A percentile compares a stretch with the other conserved stretches of the same genome.
Conservation (phyloP, 768 basidiomycete species). For the Hebeloma cylindrosporum region DNA sequence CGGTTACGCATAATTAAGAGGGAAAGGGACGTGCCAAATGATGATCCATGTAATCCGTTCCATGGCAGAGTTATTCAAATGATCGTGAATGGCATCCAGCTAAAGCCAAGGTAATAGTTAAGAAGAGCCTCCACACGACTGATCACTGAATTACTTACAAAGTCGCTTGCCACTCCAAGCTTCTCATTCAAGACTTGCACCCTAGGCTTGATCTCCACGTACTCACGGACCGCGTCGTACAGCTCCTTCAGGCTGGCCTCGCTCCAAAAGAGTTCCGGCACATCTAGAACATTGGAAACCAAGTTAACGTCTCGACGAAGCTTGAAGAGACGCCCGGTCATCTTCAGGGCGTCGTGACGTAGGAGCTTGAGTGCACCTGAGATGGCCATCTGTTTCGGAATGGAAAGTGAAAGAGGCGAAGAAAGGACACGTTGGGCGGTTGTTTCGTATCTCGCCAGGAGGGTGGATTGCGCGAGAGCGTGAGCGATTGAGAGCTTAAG, state of each 20-base stretch:
- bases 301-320: constrained; percentile 87
- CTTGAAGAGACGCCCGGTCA: constrained; percentile 86
- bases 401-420: constrained; percentile 71
- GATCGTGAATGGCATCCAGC: constrained; percentile 92
- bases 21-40: constrained; percentile 41
- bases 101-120: constrained; percentile 32
- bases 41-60: constrained; percentile 75
- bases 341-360: constrained; percentile 79
- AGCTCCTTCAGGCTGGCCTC: constrained; percentile 87
- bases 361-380: constrained; percentile 76
- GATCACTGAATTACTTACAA: constrained; percentile 54
- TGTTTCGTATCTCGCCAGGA: constrained; percentile 85
- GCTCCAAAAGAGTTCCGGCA: constrained; percentile 93
- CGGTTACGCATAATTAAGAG: constrained; percentile 14
- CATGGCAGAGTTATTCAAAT: constrained; percentile 88
- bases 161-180: constrained; percentile 81
- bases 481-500: constrained; percentile 93
- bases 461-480: constrained; percentile 91
- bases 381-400: constrained; percentile 79
- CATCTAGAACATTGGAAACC: constrained; percentile 90
- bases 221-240: constrained; percentile 91
- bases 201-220: constrained; percentile 86
- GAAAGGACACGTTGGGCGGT: constrained; percentile 77
- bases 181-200: constrained; percentile 89
- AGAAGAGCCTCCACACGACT: constrained; percentile 1